These are phyloP conservation scores for Pisolithus marmoratus DNA, from an alignment of 768 basidiomycete species.

Conservation along the genomic window DNA sequence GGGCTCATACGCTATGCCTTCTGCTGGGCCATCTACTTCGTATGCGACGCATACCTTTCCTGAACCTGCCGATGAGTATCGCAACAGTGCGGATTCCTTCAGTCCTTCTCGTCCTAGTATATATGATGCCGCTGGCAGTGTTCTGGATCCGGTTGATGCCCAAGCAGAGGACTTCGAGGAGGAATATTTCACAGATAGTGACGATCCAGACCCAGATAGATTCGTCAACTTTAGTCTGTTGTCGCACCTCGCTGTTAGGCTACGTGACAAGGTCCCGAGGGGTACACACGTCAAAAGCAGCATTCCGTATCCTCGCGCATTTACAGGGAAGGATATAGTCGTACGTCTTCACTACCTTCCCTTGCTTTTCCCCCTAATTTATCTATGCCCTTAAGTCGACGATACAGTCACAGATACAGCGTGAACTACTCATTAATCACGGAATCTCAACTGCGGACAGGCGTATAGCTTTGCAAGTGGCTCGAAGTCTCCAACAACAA, in stretches of 20 bases:
- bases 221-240: conserved; percentile 88
- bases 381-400: conserved; percentile 53
- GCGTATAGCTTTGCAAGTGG: conserved; percentile 79
- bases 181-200: conserved; percentile 36
- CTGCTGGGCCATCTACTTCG: conserved; percentile 20
- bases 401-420: conserved; percentile 81
- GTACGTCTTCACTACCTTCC: conserved; percentile 41
- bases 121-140: conserved; percentile 13
- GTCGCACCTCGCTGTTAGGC: conserved; percentile 81
- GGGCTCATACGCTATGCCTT: conserved; percentile 13
- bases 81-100: conserved; percentile 22
- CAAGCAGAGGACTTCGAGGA: conserved; percentile 25
- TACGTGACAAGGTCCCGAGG: conserved; percentile 86
- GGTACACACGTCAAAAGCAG: conserved; percentile 88
- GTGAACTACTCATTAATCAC: conserved; percentile 73
- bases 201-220: conserved; percentile 63
- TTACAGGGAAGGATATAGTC: conserved; percentile 93
- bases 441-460: conserved; percentile 72
- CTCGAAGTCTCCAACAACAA: conserved; percentile 85
- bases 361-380: neutral
- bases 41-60: conserved; percentile 9
- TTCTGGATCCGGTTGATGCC: conserved; percentile 14
- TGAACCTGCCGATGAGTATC: conserved; percentile 17
- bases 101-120: conserved; percentile 15
- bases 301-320: conserved; percentile 83